phyloP scores from a whole-genome alignment of 345 rosid species.

The Eucalyptus rudis region DNA sequence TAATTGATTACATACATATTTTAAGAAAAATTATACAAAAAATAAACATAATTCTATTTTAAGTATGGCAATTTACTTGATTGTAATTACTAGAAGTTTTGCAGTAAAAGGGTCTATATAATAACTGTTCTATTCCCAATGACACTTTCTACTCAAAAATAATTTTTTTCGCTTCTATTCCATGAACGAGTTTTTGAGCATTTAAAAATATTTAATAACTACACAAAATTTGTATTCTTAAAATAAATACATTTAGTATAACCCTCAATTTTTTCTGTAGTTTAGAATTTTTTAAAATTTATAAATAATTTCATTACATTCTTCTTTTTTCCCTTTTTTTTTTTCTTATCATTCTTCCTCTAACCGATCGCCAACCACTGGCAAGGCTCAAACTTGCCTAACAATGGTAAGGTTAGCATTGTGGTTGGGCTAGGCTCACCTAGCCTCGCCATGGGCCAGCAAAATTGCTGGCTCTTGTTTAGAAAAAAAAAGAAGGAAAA shows the following conservation, averaged over 20 bases:
- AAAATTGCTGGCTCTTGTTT: rapidly evolving
- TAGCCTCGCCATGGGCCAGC: rapidly evolving
- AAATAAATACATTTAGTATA: too few relatives aligned
- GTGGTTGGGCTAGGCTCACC: too few relatives aligned
- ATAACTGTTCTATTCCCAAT: rapidly evolving
- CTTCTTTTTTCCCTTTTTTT: rapidly evolving
- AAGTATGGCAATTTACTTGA: rapidly evolving
- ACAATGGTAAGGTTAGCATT: too few relatives aligned
- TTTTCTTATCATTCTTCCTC: too few relatives aligned
- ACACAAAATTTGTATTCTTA: rapidly evolving
- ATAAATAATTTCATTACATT: too few relatives aligned
- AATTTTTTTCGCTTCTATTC: too few relatives aligned
- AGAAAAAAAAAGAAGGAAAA: too few relatives aligned
- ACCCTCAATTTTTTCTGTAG: rapidly evolving
- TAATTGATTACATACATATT: background rate
- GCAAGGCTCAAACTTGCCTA: too few relatives aligned
- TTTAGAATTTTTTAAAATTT: too few relatives aligned
- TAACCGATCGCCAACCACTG: rapidly evolving
- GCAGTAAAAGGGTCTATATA: rapidly evolving
- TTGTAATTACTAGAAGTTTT: background rate
- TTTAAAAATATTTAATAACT: too few relatives aligned
- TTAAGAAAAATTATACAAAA: background rate
- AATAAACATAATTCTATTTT: rapidly evolving
- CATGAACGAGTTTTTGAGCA: rapidly evolving
- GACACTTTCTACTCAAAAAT: too few relatives aligned